These are phyloP conservation scores for Trametes pubescens DNA, from an alignment of 1,284 basidiomycete genomes.

Conservation along the genomic window DNA sequence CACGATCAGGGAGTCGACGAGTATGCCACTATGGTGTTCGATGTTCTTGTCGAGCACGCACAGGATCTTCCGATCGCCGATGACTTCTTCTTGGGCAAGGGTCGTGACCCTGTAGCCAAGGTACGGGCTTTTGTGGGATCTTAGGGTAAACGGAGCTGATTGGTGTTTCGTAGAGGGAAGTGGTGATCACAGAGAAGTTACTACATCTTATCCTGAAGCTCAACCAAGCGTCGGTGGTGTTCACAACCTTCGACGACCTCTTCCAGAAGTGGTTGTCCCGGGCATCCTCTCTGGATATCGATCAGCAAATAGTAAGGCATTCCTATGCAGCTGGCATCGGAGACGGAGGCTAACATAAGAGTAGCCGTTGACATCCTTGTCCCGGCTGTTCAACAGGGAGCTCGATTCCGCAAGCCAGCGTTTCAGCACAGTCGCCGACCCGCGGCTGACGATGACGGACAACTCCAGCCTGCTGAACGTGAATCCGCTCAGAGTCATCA, in stretches of 20 bases:
- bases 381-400: constrained; percentile 66
- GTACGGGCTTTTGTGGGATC: constrained; percentile 4
- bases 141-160: background rate
- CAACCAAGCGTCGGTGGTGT: constrained; percentile 61
- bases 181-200: constrained; percentile 45
- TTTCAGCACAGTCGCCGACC: constrained; percentile 47
- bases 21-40: constrained; percentile 60
- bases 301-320: constrained; percentile 47
- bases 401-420: constrained; percentile 48
- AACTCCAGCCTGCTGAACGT: constrained; percentile 42
- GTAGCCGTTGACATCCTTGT: constrained; percentile 62
- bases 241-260: constrained; percentile 68
- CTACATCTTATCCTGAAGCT: constrained; percentile 64
- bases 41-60: constrained; percentile 58
- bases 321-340: background rate
- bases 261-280: constrained; percentile 72
- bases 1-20: constrained; percentile 62
- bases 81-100: constrained; percentile 37
- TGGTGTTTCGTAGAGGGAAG: constrained; percentile 21
- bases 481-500: constrained; percentile 67
- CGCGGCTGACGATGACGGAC: constrained; percentile 41
- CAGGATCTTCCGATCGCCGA: constrained; percentile 43
- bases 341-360: background rate
- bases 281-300: constrained; percentile 45
- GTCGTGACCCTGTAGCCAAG: constrained; percentile 25